A percentile compares a stretch with the other conserved stretches of the same genome.
Evolutionary conservation across 1,284 basidiomycete species (phyloP).

Genomic region (Ceratobasidium sp.): DNA sequence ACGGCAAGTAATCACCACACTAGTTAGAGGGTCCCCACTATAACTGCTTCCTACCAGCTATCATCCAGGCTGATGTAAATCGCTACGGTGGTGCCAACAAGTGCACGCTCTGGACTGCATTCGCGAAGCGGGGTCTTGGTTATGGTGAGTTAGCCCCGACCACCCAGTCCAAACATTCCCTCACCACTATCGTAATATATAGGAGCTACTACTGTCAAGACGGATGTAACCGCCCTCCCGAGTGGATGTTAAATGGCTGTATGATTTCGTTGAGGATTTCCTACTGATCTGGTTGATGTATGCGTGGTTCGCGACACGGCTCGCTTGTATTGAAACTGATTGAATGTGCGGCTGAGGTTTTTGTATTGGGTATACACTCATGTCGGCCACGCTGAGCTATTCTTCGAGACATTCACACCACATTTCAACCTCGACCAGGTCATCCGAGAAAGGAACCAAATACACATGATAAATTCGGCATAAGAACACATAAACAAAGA

Average conservation of each 20-base stretch:
- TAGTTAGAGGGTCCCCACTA: background rate
- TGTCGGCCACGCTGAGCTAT: too few species aligned
- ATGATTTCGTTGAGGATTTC: background rate
- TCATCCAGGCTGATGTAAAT: constrained; percentile 41
- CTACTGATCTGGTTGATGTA: background rate
- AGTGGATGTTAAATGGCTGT: constrained; percentile 35
- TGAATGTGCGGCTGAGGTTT: too few species aligned
- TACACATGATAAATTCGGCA: too few species aligned
- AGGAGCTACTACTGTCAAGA: constrained; percentile 38
- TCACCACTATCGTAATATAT: background rate
- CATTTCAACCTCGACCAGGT: too few species aligned
- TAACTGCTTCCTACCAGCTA: constrained; percentile 7
- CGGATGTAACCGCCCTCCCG: constrained; percentile 32
- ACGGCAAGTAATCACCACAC: constrained; percentile 8
- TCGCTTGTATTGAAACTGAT: too few species aligned
- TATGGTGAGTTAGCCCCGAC: background rate
- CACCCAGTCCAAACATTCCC: background rate
- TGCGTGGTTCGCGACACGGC: too few species aligned
- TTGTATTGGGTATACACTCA: too few species aligned
- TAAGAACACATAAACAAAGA: background rate
- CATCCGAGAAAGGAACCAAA: too few species aligned
- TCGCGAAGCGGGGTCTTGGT: constrained; percentile 41
- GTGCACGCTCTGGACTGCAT: constrained; percentile 44
- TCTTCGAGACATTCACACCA: too few species aligned
- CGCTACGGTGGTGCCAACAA: constrained; percentile 43